Evolutionary conservation across 495 filamentous ascomycete genomes (phyloP).

Genomic region (Penicillium arizonense): DNA sequence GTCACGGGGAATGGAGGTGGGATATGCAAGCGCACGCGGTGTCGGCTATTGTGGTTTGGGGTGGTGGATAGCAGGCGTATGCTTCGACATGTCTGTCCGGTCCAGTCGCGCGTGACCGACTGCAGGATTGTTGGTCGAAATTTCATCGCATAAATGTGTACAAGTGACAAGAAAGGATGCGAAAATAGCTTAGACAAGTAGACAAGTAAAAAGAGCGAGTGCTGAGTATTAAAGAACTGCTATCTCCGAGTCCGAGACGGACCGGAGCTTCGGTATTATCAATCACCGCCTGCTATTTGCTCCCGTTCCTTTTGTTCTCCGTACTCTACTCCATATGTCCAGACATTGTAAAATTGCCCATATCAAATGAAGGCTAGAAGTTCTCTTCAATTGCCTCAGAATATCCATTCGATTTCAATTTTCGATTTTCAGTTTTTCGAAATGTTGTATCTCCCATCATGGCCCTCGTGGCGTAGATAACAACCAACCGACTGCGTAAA

Average conservation of each 20-base stretch:
- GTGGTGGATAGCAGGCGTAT: conserved; percentile 28
- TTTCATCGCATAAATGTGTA: conserved; percentile 1
- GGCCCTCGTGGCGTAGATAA: too few relatives aligned
- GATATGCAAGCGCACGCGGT: conserved; percentile 36
- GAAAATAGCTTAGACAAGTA: background rate
- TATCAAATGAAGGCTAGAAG: too few relatives aligned
- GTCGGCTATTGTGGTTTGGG: conserved; percentile 12
- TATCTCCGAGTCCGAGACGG: conserved; percentile 11
- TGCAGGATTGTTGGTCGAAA: conserved; percentile 5
- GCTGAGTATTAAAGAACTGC: background rate
- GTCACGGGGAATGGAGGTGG: conserved; percentile 47
- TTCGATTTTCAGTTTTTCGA: too few relatives aligned
- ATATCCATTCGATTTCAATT: too few relatives aligned
- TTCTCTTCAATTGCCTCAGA: too few relatives aligned
- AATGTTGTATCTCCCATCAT: too few relatives aligned
- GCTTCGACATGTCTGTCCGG: conserved; percentile 5
- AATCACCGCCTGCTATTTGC: conserved; percentile 5
- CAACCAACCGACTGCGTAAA: too few relatives aligned
- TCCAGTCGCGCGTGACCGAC: conserved; percentile 20
- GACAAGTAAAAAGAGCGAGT: background rate
- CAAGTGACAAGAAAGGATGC: too few relatives aligned
- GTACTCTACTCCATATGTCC: too few relatives aligned
- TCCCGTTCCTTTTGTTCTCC: background rate
- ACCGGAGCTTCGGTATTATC: conserved; percentile 8
- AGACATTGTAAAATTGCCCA: too few relatives aligned